Percentiles rank a stretch among this genome's conserved stretches.
Evolutionary conservation across 2,329 filamentous ascomycete species (phyloP).

Genomic region (Xylariaceae sp.): DNA sequence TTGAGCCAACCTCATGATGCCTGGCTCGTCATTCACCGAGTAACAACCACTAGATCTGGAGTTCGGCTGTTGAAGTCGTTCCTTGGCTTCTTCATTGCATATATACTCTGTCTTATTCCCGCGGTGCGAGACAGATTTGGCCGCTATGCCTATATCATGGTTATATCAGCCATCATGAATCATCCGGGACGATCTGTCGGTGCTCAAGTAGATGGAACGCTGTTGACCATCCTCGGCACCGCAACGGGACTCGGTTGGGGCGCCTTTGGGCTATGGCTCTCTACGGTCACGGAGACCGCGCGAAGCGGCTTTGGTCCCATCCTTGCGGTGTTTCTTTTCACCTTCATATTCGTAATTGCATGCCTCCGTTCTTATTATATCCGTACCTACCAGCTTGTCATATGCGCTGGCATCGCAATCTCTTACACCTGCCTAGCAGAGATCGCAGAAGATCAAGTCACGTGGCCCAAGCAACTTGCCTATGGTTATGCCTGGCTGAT

Average conservation of each 20-base stretch:
- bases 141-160: slow-evolving; percentile 50
- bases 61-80: slow-evolving; percentile 50
- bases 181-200: slow-evolving; percentile 53
- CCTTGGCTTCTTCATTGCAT: slow-evolving; percentile 52
- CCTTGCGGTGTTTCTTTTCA: slow-evolving; percentile 48
- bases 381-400: slow-evolving; percentile 49
- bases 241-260: slow-evolving; percentile 52
- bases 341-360: slow-evolving; percentile 48
- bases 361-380: slow-evolving; percentile 52
- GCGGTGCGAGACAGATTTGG: slow-evolving; percentile 46
- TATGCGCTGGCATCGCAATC: slow-evolving; percentile 52
- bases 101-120: slow-evolving; percentile 50
- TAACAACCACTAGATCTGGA: slow-evolving; percentile 46
- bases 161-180: slow-evolving; percentile 52
- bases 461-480: slow-evolving; percentile 46
- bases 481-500: slow-evolving; percentile 53
- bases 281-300: slow-evolving; percentile 44
- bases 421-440: slow-evolving; percentile 50
- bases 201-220: slow-evolving; percentile 51
- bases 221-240: slow-evolving; percentile 50
- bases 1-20: slow-evolving; percentile 44
- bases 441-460: slow-evolving; percentile 37
- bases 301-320: slow-evolving; percentile 48
- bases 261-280: slow-evolving; percentile 47
- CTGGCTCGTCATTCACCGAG: slow-evolving; percentile 35